A percentile compares a stretch with the other conserved stretches of the same genome.
Evolutionary conservation across 805 yeast species (phyloP).

Genomic region (Cyberlindnera subsufficiens): DNA sequence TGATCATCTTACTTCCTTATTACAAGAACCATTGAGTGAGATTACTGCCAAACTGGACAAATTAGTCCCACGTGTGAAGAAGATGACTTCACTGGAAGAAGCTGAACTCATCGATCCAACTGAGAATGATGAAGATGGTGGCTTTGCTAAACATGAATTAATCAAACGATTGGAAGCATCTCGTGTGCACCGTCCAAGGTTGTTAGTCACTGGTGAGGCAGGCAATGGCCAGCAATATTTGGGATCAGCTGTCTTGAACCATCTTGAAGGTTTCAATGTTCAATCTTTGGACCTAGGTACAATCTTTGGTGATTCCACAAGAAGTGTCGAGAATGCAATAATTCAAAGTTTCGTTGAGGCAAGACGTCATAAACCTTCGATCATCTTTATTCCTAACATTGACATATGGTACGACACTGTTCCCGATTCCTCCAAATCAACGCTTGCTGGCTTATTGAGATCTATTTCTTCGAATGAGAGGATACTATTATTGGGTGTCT

Average conservation of each 20-base stretch:
- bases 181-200: conserved; percentile 75
- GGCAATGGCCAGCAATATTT: conserved; percentile 89
- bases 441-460: conserved; percentile 64
- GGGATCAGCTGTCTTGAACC: conserved; percentile 73
- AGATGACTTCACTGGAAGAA: conserved; percentile 57
- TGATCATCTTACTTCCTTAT: conserved; percentile 56
- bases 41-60: conserved; percentile 44
- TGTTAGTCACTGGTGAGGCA: conserved; percentile 61
- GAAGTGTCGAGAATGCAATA: conserved; percentile 77
- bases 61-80: conserved; percentile 56
- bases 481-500: conserved; percentile 67
- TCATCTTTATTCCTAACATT: conserved; percentile 75
- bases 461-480: conserved; percentile 66
- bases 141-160: conserved; percentile 64
- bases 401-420: conserved; percentile 71
- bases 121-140: conserved; percentile 52
- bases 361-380: conserved; percentile 82
- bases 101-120: conserved; percentile 58
- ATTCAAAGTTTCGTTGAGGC: conserved; percentile 86
- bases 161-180: conserved; percentile 43
- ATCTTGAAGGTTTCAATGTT: conserved; percentile 83
- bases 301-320: conserved; percentile 68
- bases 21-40: conserved; percentile 43
- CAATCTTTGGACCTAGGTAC: conserved; percentile 81
- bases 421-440: conserved; percentile 63